Evolutionary conservation across 2,329 filamentous ascomycete genomes (phyloP).

Genomic region (Scytalidium lignicola): DNA sequence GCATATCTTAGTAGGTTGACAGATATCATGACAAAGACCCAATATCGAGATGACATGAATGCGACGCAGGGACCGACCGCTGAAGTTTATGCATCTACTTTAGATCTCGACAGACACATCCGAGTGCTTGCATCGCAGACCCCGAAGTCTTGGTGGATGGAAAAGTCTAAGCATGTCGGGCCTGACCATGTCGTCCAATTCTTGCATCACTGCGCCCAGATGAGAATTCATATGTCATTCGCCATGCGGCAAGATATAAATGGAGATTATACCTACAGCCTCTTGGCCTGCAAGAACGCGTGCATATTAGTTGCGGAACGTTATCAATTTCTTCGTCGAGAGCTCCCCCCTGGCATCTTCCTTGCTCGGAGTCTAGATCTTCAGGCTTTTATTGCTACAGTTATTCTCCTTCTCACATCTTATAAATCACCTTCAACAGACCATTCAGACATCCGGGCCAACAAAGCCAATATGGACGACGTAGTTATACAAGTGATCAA

Average conservation of each 20-base stretch:
- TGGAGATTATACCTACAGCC: conserved; percentile 11
- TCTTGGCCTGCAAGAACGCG: conserved; percentile 11
- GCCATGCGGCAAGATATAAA: conserved; percentile 8
- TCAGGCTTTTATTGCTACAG: conserved; percentile 13
- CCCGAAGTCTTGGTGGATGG: conserved; percentile 17
- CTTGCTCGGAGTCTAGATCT: conserved; percentile 10
- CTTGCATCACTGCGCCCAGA: conserved; percentile 10
- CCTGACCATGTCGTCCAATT: conserved; percentile 12
- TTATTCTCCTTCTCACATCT: conserved; percentile 12
- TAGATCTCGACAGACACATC: conserved; percentile 23
- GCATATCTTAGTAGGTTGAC: conserved; percentile 22
- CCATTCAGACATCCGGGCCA: conserved; percentile 1
- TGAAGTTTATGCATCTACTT: conserved; percentile 18
- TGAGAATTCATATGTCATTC: conserved; percentile 12
- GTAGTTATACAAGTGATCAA: conserved; percentile 10
- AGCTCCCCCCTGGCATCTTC: conserved; percentile 10
- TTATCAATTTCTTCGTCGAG: conserved; percentile 10
- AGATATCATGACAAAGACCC: conserved; percentile 19
- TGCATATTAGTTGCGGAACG: conserved; percentile 9
- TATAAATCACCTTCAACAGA: conserved; percentile 3
- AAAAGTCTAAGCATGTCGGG: conserved; percentile 1
- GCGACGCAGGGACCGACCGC: conserved; percentile 9
- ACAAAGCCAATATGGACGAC: conserved; percentile 5
- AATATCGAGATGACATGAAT: conserved; percentile 20
- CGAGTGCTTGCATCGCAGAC: conserved; percentile 18